These are phyloP conservation scores for Lophiostoma macrostomum DNA, from an alignment of 495 filamentous ascomycete genomes.

Conservation along the genomic window DNA sequence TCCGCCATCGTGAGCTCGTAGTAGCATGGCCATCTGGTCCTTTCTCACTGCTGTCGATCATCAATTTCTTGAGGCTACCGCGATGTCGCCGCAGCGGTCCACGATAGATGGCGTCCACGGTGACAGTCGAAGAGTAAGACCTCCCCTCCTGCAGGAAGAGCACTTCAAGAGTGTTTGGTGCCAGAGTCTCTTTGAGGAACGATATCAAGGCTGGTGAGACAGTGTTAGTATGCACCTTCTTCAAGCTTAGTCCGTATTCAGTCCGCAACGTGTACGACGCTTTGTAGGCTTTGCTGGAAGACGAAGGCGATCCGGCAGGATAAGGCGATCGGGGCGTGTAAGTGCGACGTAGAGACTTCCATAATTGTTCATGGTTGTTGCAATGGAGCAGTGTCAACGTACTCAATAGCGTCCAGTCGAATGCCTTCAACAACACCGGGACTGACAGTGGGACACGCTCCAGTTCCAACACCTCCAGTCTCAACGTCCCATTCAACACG, in stretches of 20 bases:
- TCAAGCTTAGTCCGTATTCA: conserved; percentile 72
- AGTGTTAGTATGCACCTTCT: conserved; percentile 76
- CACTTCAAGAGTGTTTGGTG: conserved; percentile 80
- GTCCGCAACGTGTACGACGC: conserved; percentile 24
- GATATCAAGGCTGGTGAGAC: conserved; percentile 74
- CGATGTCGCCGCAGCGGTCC: conserved; percentile 71
- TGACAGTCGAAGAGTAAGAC: conserved; percentile 55
- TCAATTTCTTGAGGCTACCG: conserved; percentile 68
- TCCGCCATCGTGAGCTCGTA: conserved; percentile 53
- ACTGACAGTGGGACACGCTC: conserved; percentile 77
- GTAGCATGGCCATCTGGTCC: conserved; percentile 37
- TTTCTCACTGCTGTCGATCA: conserved; percentile 68
- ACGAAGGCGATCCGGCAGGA: conserved; percentile 28
- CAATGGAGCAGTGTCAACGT: conserved; percentile 81
- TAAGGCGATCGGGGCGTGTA: conserved; percentile 57
- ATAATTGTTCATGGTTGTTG: conserved; percentile 72
- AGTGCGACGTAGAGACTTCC: conserved; percentile 70
- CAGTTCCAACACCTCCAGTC: conserved; percentile 72
- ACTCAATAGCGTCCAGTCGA: conserved; percentile 79
- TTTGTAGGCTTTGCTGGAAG: conserved; percentile 32
- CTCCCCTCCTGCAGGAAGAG: conserved; percentile 78
- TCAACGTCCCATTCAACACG: conserved; percentile 51
- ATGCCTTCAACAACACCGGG: conserved; percentile 61
- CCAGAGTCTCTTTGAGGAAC: conserved; percentile 81
- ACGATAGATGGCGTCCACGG: conserved; percentile 71